A percentile compares a stretch with the other conserved stretches of the same genome.
Evolutionary conservation across 2,329 filamentous ascomycete genomes (phyloP).

Genomic region (Phialocephala subalpina): DNA sequence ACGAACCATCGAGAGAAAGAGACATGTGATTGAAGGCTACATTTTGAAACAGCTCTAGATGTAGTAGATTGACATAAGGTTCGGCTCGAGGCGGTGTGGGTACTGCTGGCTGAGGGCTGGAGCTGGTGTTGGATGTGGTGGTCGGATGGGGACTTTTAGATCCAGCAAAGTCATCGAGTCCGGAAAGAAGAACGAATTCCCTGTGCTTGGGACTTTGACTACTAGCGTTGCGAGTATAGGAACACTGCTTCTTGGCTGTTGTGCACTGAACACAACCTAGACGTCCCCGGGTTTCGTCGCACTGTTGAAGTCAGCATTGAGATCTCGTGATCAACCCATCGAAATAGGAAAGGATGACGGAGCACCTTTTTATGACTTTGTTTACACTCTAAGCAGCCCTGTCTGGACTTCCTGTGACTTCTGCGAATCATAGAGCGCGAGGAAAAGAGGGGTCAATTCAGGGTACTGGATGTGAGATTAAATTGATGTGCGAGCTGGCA

Average conservation of each 20-base stretch:
- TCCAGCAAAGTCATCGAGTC: neutral
- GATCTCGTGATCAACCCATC: neutral
- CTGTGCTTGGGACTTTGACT: neutral
- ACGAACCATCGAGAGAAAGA: no score
- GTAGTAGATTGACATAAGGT: neutral
- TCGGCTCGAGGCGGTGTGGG: no score
- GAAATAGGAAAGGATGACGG: neutral
- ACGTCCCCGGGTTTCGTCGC: neutral
- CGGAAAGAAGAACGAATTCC: no score
- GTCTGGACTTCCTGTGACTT: slow-evolving; percentile 1
- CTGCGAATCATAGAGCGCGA: neutral
- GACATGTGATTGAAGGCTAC: no score
- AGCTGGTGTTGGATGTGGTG: neutral
- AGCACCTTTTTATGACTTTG: neutral
- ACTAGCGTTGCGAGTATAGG: neutral
- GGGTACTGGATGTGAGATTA: no score
- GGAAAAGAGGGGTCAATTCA: no score
- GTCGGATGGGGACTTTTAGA: neutral
- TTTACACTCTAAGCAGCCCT: neutral
- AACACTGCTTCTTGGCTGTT: neutral
- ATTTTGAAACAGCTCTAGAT: neutral
- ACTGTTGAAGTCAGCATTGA: neutral
- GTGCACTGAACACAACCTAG: neutral
- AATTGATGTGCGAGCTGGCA: no score
- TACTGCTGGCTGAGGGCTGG: neutral